Evolutionary conservation across 495 filamentous ascomycete genomes (phyloP).

Genomic region (Hypoxylon lenormandii): DNA sequence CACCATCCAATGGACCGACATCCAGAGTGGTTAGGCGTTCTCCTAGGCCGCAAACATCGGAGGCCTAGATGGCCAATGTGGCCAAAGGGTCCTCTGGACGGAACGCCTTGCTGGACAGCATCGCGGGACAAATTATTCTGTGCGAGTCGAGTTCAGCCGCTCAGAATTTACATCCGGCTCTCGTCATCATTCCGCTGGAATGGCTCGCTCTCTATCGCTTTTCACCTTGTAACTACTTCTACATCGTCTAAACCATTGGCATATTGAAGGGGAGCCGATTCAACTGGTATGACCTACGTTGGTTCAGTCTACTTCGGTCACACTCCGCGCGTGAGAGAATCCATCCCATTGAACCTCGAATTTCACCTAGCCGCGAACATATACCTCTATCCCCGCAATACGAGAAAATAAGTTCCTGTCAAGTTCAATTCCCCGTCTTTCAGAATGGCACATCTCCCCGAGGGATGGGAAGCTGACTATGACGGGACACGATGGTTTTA

Average conservation of each 20-base stretch:
- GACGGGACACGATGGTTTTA: slow-evolving; percentile 64
- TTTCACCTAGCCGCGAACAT: no score
- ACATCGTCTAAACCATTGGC: no score
- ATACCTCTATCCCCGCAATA: background rate
- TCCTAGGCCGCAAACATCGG: slow-evolving; percentile 22
- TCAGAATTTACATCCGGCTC: slow-evolving; percentile 21
- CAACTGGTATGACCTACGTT: no score
- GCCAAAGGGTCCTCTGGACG: slow-evolving; percentile 10
- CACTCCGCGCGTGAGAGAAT: no score
- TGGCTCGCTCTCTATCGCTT: slow-evolving; percentile 1
- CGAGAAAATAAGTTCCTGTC: background rate
- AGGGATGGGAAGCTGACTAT: slow-evolving; percentile 63
- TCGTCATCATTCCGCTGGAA: slow-evolving; percentile 1
- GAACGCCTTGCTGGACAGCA: slow-evolving; percentile 4
- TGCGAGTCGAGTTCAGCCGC: slow-evolving; percentile 25
- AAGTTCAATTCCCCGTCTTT: background rate
- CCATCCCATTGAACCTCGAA: no score
- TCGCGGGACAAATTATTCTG: slow-evolving; percentile 20
- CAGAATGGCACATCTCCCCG: slow-evolving; percentile 56
- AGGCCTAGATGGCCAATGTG: slow-evolving; percentile 14
- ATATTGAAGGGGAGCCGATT: no score
- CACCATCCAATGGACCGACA: slow-evolving; percentile 39
- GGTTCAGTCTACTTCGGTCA: no score
- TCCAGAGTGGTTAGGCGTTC: slow-evolving; percentile 40
- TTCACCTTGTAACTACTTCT: background rate